Base-by-base conservation (phyloP, 192 early-diverging fungal species). In the Coemansia sp. region DNA sequence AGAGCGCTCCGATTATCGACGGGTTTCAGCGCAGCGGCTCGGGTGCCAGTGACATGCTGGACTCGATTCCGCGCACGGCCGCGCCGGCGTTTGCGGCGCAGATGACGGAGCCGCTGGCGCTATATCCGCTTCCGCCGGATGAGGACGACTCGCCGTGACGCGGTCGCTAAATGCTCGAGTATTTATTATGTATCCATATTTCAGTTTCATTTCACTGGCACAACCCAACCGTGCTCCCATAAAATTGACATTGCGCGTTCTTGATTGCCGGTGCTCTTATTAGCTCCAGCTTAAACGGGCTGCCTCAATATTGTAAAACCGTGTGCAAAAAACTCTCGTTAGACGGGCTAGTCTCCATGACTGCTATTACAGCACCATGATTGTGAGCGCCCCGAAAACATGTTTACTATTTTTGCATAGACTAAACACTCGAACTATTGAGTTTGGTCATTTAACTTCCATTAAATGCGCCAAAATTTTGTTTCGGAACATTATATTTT, bases 51-150 rank as follows among this genome's bases (percentile, higher is more conserved):
- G n/a, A n/a, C 14, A 17, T 12, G 17, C 8, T 21, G n/a, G 10
- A 28, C 20, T 50, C 21, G 20, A 34, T 20, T n/a, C n/a, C 51
- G 35, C 52, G n/a, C n/a, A n/a, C n/a, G 48, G 8, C 54, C 54
- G 26, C 14, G 47, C 29, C 26, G 7, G 28, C 20, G 2, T 50
- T 48, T 8, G 43, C 26, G 12, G 10, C 14, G 41, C 67, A 50
- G 40, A 43, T 20, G 35, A 12, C 38, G 2, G 70, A 74, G 51
- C 70, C 70, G 3, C 64, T 53, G 9, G 59, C 60, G 8, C 47
- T 74, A 20, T 67, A 59, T 17, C 70, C 70, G 22, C 63, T 74
- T 30, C 70, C 70, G 0, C 64, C 64, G 3, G 60, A 57, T 15
- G 70, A 74, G 2, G 45, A 47, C 17, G 45, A 47, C 36, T 15